Evolutionary conservation across 768 basidiomycete species (phyloP), one percentile per base, ranked within the genome.

Genomic region (Leucocoprinus sp.): DNA sequence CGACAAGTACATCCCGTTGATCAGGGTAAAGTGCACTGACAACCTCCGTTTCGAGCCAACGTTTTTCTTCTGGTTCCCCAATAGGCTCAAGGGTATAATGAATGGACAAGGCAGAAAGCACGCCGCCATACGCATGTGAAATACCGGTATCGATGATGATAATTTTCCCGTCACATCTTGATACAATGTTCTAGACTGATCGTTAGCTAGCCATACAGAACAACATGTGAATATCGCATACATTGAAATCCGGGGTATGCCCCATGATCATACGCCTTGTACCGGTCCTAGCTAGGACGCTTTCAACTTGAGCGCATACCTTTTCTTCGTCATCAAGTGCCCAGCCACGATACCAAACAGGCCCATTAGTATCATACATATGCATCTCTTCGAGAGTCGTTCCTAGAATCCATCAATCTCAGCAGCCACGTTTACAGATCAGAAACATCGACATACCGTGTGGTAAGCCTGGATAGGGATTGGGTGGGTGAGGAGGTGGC

Each of bases 121-220:
- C 81, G 9, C 95, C 95, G n/a, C 90, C 93, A 55, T 96, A 97
- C 1, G 93, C 93, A 59, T 87, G 88, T 4, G 91, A 93, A 40
- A 95, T 93, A n/a, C 91, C 92, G 0, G 95, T 98, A 58, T 99
- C 95, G 41, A 99, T 97, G 50, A 98, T 86, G 54, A 98, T 83
- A 35, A 97, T 79, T 55, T 87, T 92, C n/a, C 90, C 93, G 29
- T 78, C 72, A 58, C 96, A 99, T 47, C 93, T 70, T 4, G 86
- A 78, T 3, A 86, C 80, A 38, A 97, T 93, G 52, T 77, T 78
- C 74, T 89, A 4, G 27, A 24, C 12, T 36, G 38, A 5, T 31
- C 49, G n/a, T 43, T 41, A 36, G 24, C 8, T 19, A 17, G 19
- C 17, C 2, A 17, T 2, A 7, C 19, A 18, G 11, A 17, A 50